These are phyloP conservation scores for Lactarius deliciosus DNA, from an alignment of 768 basidiomycete genomes.

Conservation along the genomic window DNA sequence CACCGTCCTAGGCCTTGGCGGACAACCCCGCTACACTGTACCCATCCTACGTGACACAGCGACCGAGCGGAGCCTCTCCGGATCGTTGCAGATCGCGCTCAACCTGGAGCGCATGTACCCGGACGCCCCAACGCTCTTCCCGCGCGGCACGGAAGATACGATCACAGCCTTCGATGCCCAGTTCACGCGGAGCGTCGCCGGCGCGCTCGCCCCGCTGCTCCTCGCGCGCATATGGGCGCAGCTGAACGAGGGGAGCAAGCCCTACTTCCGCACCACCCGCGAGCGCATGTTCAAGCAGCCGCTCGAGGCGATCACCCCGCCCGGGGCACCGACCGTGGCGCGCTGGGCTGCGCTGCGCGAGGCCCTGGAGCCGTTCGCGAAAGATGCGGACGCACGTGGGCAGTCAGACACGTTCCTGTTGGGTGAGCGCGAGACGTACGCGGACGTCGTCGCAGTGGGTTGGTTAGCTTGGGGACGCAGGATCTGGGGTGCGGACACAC, in stretches of 20 bases:
- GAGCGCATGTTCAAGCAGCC: constrained; percentile 37
- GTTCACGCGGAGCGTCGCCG: constrained; percentile 17
- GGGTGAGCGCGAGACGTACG: constrained; percentile 41
- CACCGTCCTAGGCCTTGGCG: constrained; percentile 37
- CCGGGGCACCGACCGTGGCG: constrained; percentile 33
- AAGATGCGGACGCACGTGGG: constrained; percentile 21
- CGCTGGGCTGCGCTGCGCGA: constrained; percentile 42
- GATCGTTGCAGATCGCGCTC: constrained; percentile 46
- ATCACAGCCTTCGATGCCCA: constrained; percentile 32
- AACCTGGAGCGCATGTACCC: constrained; percentile 51
- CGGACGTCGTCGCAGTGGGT: constrained; percentile 42
- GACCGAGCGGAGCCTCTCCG: constrained; percentile 38
- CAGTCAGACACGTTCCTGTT: constrained; percentile 33
- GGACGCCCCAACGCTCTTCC: constrained; percentile 41
- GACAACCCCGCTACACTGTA: constrained; percentile 41
- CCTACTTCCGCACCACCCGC: constrained; percentile 43
- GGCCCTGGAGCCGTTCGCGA: constrained; percentile 34
- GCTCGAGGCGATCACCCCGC: constrained; percentile 41
- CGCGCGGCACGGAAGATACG: constrained; percentile 26
- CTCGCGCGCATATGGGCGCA: constrained; percentile 23
- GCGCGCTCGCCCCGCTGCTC: constrained; percentile 15
- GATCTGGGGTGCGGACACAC: constrained; percentile 40
- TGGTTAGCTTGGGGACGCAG: constrained; percentile 37
- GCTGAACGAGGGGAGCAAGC: constrained; percentile 39
- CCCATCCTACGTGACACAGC: constrained; percentile 49